A percentile compares a stretch with the other conserved stretches of the same genome.
Conservation (phyloP, 768 basidiomycete species). For the Asterophora parasitica region DNA sequence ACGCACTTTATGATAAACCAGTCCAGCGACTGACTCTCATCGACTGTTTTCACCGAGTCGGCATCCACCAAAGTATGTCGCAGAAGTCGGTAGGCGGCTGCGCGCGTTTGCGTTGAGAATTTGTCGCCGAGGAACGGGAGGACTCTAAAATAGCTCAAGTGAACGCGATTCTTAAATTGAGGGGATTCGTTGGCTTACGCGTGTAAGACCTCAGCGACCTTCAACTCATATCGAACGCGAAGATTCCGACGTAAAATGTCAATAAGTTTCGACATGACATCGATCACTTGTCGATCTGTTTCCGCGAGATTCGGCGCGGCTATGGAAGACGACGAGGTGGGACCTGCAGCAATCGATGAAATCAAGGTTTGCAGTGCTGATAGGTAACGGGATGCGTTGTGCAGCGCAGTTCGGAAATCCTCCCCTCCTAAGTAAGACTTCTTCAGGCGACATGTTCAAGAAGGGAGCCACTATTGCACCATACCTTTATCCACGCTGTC, state of each 20-base stretch:
- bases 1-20: constrained; percentile 87
- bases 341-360: constrained; percentile 26
- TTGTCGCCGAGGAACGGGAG: constrained; percentile 74
- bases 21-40: constrained; percentile 58
- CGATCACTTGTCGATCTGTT: constrained; percentile 51
- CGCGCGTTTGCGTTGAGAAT: constrained; percentile 66
- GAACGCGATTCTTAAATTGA: not conserved
- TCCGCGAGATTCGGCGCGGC: constrained; percentile 36
- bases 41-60: constrained; percentile 62
- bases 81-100: constrained; percentile 79
- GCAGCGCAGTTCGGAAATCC: constrained; percentile 69
- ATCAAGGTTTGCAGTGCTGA: constrained; percentile 47
- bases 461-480: not conserved
- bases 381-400: constrained; percentile 56
- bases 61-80: constrained; percentile 73
- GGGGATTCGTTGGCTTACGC: constrained; percentile 46
- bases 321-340: constrained; percentile 33
- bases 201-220: constrained; percentile 63
- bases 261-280: constrained; percentile 61
- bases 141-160: constrained; percentile 45
- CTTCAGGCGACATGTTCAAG: not conserved
- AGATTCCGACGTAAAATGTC: constrained; percentile 63
- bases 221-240: constrained; percentile 73
- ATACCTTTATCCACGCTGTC: constrained; percentile 37
- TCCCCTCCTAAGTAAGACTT: constrained; percentile 39